A percentile compares a stretch with the other conserved stretches of the same genome.
phyloP scores from a whole-genome alignment of 2,329 filamentous ascomycete species.

The Stemphylium lycopersici region DNA sequence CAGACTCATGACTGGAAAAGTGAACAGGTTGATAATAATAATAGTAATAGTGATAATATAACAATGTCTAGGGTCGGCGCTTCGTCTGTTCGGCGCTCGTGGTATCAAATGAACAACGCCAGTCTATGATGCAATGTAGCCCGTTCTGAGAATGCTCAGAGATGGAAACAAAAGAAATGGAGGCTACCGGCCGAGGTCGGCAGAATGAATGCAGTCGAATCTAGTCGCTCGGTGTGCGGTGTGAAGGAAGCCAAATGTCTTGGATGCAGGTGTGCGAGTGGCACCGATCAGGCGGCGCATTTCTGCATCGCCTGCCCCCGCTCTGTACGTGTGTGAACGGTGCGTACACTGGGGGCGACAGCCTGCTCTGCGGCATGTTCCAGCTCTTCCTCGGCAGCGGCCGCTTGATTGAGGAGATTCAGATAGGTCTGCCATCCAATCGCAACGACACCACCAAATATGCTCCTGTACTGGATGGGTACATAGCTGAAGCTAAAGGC shows the following conservation, averaged over 20 bases:
- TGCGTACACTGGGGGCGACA: neutral
- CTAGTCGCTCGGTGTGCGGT: neutral
- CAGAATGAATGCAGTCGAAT: conserved; percentile 5
- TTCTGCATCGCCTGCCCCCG: conserved; percentile 17
- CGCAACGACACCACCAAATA: conserved; percentile 77
- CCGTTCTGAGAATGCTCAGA: neutral
- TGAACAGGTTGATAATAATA: conserved; percentile 1
- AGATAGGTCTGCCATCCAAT: conserved; percentile 94
- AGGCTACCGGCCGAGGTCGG: neutral
- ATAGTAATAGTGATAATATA: conserved; percentile 5
- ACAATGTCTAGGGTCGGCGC: neutral
- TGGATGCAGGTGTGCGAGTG: neutral
- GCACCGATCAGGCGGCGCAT: conserved; percentile 19
- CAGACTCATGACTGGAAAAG: neutral
- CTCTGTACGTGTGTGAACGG: conserved; percentile 6
- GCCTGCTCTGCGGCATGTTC: conserved; percentile 22
- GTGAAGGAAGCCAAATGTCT: neutral
- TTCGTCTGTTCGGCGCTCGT: conserved; percentile 5
- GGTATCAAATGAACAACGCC: conserved; percentile 17
- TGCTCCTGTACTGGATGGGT: conserved; percentile 75
- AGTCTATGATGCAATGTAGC: conserved; percentile 13
- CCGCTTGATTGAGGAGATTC: conserved; percentile 76
- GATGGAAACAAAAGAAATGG: conserved; percentile 20
- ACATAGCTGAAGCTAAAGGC: conserved; percentile 88
- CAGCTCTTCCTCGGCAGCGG: conserved; percentile 63